Evolutionary conservation across 345 rosid genomes (phyloP), one percentile per base, ranked within the genome.

Genomic region (Camelina sativa): DNA sequence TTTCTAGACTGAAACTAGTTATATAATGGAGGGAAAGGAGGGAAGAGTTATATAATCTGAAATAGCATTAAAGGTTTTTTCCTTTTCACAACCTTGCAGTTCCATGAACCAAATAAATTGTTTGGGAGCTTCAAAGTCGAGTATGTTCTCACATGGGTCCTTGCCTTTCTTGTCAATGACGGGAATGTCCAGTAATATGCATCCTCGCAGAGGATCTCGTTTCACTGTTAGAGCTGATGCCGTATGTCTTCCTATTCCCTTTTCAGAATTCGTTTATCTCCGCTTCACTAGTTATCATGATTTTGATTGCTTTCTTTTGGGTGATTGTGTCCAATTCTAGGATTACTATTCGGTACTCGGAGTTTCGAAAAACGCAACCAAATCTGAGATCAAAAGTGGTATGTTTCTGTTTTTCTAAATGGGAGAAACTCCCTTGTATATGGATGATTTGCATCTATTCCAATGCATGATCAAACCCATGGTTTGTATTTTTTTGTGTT

Each of bases 301-400:
- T 63, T 37, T 70, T 38, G 43, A 23, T 65, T 64, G 23, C 22
- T 28, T 28, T 0, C 19, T 69, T 10, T 16, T 19, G 28, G 34
- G 4, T 38, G 43, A 35, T 48, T 65, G 16, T 63, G 34, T 47
- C 47, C 30, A 28, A 13, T 32, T 15, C 58, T 90, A 91, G 97
- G 96, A 94, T 81, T 94, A 40, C 77, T 94, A 94, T 88, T 84
- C 97, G 55, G 84, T 89, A 6, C 97, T 94, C 34, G 96, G 97
- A 59, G 98, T 94, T 60, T 94, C 98, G 17, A 91, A 80, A 82
- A 91, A 83, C 82, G 89, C 97, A 64, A 91, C 84, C 82, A 94
- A 93, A 85, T 53, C 98, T 70, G 98, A 93, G 76, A 93, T 93
- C 53, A 93, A 93, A 83, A 93, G 92, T 17, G 91, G 98, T 93